A percentile compares a stretch with the other conserved stretches of the same genome.
These are phyloP conservation scores for Arabidopsis lyrata DNA, from an alignment of 441 rosid genomes.

Conservation along the genomic window DNA sequence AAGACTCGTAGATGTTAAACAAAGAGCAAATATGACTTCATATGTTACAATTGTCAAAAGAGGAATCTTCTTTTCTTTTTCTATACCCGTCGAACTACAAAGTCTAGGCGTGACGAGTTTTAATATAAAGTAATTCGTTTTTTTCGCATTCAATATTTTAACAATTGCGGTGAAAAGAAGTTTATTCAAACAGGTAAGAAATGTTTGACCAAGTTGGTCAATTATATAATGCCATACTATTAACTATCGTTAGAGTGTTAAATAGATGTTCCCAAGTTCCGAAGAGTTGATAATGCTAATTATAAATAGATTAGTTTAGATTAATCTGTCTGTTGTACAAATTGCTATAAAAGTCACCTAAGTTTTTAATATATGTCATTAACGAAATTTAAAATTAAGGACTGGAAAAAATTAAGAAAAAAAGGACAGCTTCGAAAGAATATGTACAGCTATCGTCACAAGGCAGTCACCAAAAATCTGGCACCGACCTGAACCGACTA, in stretches of 20 bases:
- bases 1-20: slow-evolving; percentile 26
- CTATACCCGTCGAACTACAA: slow-evolving; percentile 20
- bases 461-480: slow-evolving; percentile 52
- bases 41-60: slow-evolving; percentile 45
- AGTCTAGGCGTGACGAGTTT: slow-evolving; percentile 38
- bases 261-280: slow-evolving; percentile 25
- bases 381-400: neutral
- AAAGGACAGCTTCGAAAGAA: slow-evolving; percentile 40
- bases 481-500: slow-evolving; percentile 43
- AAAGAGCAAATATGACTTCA: slow-evolving; percentile 32
- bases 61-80: slow-evolving; percentile 33
- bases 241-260: neutral
- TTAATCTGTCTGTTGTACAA: slow-evolving; percentile 15
- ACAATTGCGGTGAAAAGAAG: slow-evolving; percentile 27
- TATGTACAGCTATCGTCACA: slow-evolving; percentile 48
- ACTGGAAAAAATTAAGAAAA: neutral
- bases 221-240: slow-evolving; percentile 1
- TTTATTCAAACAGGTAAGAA: slow-evolving; percentile 8
- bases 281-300: slow-evolving; percentile 6
- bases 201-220: slow-evolving; percentile 29
- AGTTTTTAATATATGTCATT: slow-evolving; percentile 16
- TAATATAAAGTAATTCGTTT: slow-evolving; percentile 23
- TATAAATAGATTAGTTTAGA: neutral
- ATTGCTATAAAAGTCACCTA: slow-evolving; percentile 30
- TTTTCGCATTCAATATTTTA: neutral